A percentile compares a stretch with the other conserved stretches of the same genome.
Conservation (phyloP, 768 basidiomycete species). For the Boletus patriciae region DNA sequence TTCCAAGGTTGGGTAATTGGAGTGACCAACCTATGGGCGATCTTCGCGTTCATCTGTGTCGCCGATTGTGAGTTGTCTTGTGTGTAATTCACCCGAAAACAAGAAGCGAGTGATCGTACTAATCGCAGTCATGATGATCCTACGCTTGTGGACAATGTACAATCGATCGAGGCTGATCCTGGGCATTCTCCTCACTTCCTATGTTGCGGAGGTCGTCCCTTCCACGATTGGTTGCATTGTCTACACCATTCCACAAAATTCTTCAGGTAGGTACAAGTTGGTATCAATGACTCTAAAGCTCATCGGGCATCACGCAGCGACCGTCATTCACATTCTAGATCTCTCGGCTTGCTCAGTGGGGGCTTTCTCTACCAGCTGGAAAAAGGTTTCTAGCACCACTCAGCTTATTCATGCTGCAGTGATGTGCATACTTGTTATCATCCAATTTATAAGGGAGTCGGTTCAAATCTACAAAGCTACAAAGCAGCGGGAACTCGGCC, state of each 20-base stretch:
- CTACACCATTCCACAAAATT: no score
- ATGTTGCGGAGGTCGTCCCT: background rate
- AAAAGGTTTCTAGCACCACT: background rate
- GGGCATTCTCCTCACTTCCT: background rate
- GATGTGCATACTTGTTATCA: background rate
- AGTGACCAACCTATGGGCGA: background rate
- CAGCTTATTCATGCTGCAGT: background rate
- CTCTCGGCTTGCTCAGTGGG: background rate
- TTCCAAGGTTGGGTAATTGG: background rate
- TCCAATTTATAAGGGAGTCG: slow-evolving; percentile 3
- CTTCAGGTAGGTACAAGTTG: background rate
- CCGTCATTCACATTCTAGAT: background rate
- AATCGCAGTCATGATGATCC: background rate
- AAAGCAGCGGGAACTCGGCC: background rate
- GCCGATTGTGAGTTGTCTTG: background rate
- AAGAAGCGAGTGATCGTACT: background rate
- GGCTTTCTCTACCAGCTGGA: background rate
- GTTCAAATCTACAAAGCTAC: background rate
- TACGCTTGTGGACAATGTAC: slow-evolving; percentile 11
- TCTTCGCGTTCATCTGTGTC: background rate
- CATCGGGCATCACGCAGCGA: background rate
- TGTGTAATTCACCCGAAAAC: no score
- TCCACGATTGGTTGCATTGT: background rate
- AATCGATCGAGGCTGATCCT: slow-evolving; percentile 2
- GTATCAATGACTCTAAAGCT: no score